phyloP scores from a whole-genome alignment of 1,139 yeast genomes.

The Scheffersomyces lignicola region DNA sequence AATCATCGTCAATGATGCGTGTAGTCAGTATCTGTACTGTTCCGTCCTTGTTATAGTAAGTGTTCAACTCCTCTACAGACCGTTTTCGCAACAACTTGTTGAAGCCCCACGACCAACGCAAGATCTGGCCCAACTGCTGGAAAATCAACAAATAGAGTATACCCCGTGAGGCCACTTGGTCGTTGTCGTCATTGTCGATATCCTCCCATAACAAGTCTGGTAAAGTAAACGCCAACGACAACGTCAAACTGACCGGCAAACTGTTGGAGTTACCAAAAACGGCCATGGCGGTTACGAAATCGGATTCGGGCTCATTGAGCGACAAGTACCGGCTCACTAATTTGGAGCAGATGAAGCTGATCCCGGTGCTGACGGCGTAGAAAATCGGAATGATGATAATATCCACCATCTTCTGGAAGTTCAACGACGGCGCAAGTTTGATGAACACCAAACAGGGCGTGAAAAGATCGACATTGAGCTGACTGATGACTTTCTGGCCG shows the following conservation, averaged over 20 bases:
- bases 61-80: slow-evolving; percentile 38
- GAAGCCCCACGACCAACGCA: slow-evolving; percentile 94
- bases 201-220: slow-evolving; percentile 79
- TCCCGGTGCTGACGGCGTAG: slow-evolving; percentile 62
- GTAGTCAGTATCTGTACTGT: slow-evolving; percentile 1
- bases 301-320: slow-evolving; percentile 64
- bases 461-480: slow-evolving; percentile 73
- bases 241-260: slow-evolving; percentile 74
- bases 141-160: slow-evolving; percentile 73
- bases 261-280: slow-evolving; percentile 85
- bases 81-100: slow-evolving; percentile 65
- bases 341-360: slow-evolving; percentile 57
- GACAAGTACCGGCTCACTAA: slow-evolving; percentile 46
- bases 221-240: slow-evolving; percentile 68
- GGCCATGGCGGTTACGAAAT: slow-evolving; percentile 86
- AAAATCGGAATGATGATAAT: slow-evolving; percentile 73
- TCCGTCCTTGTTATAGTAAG: slow-evolving; percentile 22
- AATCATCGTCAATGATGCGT: slow-evolving; percentile 8
- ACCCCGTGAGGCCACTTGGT: slow-evolving; percentile 78
- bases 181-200: slow-evolving; percentile 61
- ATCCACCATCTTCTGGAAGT: slow-evolving; percentile 65
- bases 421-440: slow-evolving; percentile 73
- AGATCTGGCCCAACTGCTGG: slow-evolving; percentile 82
- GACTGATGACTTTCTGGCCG: slow-evolving; percentile 67
- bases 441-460: slow-evolving; percentile 84